Evolutionary conservation across 805 yeast species (phyloP).

Genomic region (Zygotorulaspora florentina): DNA sequence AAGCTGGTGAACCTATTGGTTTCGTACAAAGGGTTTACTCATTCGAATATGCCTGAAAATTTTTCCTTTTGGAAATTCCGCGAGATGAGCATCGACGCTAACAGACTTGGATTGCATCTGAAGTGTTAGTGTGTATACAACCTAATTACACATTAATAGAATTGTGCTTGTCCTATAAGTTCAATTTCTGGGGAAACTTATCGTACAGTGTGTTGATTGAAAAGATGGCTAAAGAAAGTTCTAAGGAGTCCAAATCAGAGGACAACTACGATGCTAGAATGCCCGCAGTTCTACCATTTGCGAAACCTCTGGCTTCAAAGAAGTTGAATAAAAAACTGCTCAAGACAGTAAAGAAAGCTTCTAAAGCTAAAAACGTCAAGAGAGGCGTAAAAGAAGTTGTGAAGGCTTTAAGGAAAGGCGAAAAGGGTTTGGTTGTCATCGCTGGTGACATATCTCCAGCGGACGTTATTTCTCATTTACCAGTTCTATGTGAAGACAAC

Average conservation of each 20-base stretch:
- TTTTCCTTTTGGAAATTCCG: not conserved
- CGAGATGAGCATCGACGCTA: not conserved
- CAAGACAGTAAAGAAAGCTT: slow-evolving; percentile 95
- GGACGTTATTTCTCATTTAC: slow-evolving; percentile 95
- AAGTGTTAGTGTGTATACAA: not conserved
- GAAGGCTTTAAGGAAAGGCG: slow-evolving; percentile 96
- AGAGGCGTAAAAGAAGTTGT: slow-evolving; percentile 99
- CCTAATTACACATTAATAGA: not conserved
- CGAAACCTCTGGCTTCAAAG: slow-evolving; percentile 92
- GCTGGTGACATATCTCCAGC: slow-evolving; percentile 98
- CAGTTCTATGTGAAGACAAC: slow-evolving; percentile 93
- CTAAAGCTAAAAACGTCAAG: slow-evolving; percentile 96
- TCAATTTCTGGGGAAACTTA: slow-evolving; percentile 15
- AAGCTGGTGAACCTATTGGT: slow-evolving; percentile 34
- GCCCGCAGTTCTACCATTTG: slow-evolving; percentile 87
- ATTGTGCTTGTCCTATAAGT: not conserved
- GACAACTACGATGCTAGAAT: slow-evolving; percentile 91
- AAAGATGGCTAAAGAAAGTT: slow-evolving; percentile 13
- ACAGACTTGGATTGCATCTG: not conserved
- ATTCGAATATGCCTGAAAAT: not conserved
- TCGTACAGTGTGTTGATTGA: slow-evolving; percentile 18
- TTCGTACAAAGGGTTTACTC: slow-evolving; percentile 33
- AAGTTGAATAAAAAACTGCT: slow-evolving; percentile 92
- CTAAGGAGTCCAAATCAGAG: slow-evolving; percentile 34
- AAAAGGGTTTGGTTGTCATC: slow-evolving; percentile 90